Conservation (phyloP, 768 basidiomycete species). For the Pleurotus eryngii region DNA sequence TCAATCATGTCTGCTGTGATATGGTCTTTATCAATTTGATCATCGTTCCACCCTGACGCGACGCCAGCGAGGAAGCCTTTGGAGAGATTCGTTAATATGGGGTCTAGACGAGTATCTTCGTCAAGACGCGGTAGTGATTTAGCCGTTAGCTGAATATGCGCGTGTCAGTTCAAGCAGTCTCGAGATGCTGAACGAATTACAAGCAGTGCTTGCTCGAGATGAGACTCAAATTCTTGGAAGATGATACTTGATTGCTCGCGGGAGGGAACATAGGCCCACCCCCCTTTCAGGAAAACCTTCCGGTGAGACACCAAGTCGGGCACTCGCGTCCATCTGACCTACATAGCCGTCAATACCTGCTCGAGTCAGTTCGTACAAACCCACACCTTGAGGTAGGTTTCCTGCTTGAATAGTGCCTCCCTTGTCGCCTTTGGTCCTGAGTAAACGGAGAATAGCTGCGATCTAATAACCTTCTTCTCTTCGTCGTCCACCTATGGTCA, state of each 20-base stretch:
- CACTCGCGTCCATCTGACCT: slow-evolving; percentile 97
- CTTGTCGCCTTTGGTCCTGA: slow-evolving; percentile 34
- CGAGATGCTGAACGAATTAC: slow-evolving; percentile 34
- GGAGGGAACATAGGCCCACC: slow-evolving; percentile 86
- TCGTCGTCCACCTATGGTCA: slow-evolving; percentile 46
- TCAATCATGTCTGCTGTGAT: slow-evolving; percentile 96
- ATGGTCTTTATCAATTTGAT: slow-evolving; percentile 51
- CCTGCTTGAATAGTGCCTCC: slow-evolving; percentile 35
- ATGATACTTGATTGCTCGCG: slow-evolving; percentile 81
- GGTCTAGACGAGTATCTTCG: slow-evolving; percentile 88
- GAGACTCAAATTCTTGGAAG: slow-evolving; percentile 77
- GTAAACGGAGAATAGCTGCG: slow-evolving; percentile 50
- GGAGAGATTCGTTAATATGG: slow-evolving; percentile 87
- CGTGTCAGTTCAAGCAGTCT: background rate
- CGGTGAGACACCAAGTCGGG: slow-evolving; percentile 87
- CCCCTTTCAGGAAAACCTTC: slow-evolving; percentile 70
- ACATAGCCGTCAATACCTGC: no score
- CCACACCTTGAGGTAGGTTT: slow-evolving; percentile 77
- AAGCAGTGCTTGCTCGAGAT: slow-evolving; percentile 73
- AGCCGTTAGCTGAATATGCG: slow-evolving; percentile 64
- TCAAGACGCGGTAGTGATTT: slow-evolving; percentile 87
- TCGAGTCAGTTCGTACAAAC: background rate
- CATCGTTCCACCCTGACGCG: slow-evolving; percentile 72
- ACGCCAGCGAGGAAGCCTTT: slow-evolving; percentile 92
- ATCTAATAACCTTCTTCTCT: slow-evolving; percentile 50